A percentile compares a stretch with the other conserved stretches of the same genome.
Evolutionary conservation across 176 grass and related monocot species (phyloP).

Genomic region (Zea luxurians): DNA sequence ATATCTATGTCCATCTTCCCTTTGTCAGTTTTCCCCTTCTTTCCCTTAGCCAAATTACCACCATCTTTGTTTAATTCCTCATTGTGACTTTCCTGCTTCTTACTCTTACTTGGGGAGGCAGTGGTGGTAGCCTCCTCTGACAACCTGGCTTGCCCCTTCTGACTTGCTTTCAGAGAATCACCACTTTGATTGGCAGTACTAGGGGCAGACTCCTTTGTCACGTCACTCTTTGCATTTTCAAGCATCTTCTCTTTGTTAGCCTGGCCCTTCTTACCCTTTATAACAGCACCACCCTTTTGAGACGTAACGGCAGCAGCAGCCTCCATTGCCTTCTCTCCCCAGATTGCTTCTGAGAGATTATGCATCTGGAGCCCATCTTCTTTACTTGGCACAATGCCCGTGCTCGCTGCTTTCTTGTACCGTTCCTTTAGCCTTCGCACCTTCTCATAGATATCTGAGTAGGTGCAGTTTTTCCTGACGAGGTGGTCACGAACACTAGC

Average conservation of each 20-base stretch:
- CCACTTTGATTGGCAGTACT: neutral
- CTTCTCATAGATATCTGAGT: conserved; percentile 27
- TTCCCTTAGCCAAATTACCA: neutral
- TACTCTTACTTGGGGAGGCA: conserved; percentile 11
- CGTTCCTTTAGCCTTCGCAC: conserved; percentile 8
- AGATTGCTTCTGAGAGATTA: conserved; percentile 30
- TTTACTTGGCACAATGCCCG: conserved; percentile 1
- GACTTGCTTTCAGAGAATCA: neutral
- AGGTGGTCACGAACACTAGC: conserved; percentile 21
- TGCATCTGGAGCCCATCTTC: conserved; percentile 33
- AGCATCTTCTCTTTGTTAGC: conserved; percentile 27
- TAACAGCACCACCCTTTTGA: neutral
- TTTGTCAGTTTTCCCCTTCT: conserved; percentile 25
- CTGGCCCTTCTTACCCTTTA: conserved; percentile 43
- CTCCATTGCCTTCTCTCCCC: conserved; percentile 40
- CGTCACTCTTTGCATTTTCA: conserved; percentile 13
- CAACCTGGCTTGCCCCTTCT: neutral
- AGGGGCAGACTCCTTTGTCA: neutral
- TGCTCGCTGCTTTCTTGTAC: conserved; percentile 16
- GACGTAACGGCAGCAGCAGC: neutral
- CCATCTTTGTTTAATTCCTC: conserved; percentile 23
- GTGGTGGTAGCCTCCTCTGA: neutral
- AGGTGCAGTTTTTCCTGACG: neutral
- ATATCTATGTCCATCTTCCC: conserved; percentile 4
- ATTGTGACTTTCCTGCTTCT: neutral